A percentile compares a stretch with the other conserved stretches of the same genome.
Conservation (phyloP, 257 asterid species). For the Petrea volubilis region DNA sequence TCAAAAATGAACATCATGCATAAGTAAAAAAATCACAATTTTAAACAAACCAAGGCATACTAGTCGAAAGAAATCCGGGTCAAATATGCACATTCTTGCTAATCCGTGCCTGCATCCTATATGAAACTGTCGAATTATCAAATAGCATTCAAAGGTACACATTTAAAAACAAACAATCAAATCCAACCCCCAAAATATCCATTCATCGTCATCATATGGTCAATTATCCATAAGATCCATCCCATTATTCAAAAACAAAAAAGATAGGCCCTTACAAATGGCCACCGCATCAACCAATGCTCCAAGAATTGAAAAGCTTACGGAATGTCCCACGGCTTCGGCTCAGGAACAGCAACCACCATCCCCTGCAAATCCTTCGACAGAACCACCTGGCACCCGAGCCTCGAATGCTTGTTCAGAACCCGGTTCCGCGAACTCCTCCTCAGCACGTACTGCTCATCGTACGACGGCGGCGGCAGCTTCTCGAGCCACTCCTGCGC, state of each 20-base stretch:
- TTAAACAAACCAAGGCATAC: not conserved
- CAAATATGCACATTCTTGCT: constrained; percentile 9
- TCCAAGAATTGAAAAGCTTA: constrained; percentile 27
- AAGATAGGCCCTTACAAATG: constrained; percentile 19
- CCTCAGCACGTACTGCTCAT: constrained; percentile 53
- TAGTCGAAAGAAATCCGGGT: not conserved
- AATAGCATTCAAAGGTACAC: constrained; percentile 12
- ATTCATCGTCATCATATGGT: constrained; percentile 13
- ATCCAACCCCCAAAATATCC: constrained; percentile 12
- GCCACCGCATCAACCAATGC: constrained; percentile 38
- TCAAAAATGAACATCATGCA: not conserved
- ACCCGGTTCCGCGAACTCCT: constrained; percentile 61
- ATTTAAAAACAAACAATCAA: constrained; percentile 18
- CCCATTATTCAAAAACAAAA: constrained; percentile 34
- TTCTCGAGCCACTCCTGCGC: constrained; percentile 97
- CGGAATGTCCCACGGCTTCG: constrained; percentile 59
- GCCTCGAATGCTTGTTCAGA: constrained; percentile 57
- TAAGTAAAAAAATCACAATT: not conserved
- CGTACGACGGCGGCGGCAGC: constrained; percentile 70
- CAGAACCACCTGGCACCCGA: constrained; percentile 57
- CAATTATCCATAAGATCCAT: constrained; percentile 21
- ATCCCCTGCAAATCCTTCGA: constrained; percentile 56
- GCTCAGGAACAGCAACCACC: constrained; percentile 60
- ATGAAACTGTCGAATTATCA: constrained; percentile 10
- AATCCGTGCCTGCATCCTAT: constrained; percentile 5